Percentiles rank a stretch among this genome's conserved stretches.
phyloP scores from a whole-genome alignment of 108 stramenopile species.

The Nannochloropsis gaditana region DNA sequence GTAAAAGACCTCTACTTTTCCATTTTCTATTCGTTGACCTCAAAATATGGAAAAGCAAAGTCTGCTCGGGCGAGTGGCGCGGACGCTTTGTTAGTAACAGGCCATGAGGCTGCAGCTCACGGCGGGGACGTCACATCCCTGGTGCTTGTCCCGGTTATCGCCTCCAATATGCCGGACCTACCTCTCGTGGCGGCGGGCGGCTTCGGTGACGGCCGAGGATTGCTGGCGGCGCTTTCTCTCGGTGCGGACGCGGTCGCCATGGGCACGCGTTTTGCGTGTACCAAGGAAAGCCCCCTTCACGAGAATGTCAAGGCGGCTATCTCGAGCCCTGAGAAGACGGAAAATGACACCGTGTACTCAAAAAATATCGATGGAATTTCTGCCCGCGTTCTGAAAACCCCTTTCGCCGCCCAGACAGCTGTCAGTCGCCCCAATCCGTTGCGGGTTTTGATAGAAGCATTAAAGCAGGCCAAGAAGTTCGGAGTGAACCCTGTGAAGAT shows the following conservation, averaged over 20 bases:
- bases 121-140: constrained; percentile 75
- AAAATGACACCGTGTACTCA: constrained; percentile 68
- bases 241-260: constrained; percentile 83
- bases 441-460: neutral
- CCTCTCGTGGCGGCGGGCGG: constrained; percentile 82
- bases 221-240: constrained; percentile 67
- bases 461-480: neutral
- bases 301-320: constrained; percentile 21
- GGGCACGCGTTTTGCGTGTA: constrained; percentile 63
- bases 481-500: neutral
- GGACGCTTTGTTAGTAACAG: constrained; percentile 76
- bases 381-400: constrained; percentile 68
- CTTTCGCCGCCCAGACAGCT: constrained; percentile 56
- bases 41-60: constrained; percentile 46
- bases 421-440: constrained; percentile 27
- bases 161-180: constrained; percentile 58
- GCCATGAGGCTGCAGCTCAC: constrained; percentile 85
- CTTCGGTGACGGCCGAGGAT: constrained; percentile 74
- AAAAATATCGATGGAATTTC: constrained; percentile 79
- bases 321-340: constrained; percentile 43
- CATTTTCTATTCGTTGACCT: neutral
- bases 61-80: constrained; percentile 63
- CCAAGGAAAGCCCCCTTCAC: neutral
- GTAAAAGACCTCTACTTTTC: neutral
- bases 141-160: constrained; percentile 64